Evolutionary conservation across 805 yeast genomes (phyloP), one percentile per base, ranked within the genome.

Genomic region (Osmozyma mogii): DNA sequence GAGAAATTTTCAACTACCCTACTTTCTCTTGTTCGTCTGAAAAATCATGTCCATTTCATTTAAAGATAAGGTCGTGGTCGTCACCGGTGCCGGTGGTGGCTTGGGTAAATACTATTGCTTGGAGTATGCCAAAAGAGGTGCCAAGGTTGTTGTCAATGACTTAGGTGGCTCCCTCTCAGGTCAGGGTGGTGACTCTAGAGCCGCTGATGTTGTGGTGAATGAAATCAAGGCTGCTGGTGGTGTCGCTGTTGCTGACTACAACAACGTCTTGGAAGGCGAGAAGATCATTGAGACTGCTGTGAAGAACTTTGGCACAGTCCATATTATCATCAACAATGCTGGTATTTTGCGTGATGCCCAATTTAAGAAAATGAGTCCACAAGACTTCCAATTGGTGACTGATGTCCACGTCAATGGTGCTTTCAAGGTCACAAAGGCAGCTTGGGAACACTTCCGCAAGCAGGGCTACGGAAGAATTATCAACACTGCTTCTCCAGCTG

Each of bases 61-160:
- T 49, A 80, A 84, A 47, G 85, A 78, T 45, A 79, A 82, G 54
- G 96, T 89, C 25, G 96, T 89, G 19, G 76, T 89, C 34, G 77
- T 89, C 52, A 89, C 96, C 28, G 98, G 98, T 19, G 92, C 96
- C 27, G 98, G 98, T 41, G 97, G 96, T 44, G 98, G 97, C 12
- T 70, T 89, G 25, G 98, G 98, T 15, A 82, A 71, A 47, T 76
- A 76, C 28, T 89, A 89, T 57, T 94, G 96, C 4, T 61, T 85
- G 18, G 85, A 81, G 44, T 89, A 70, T 58, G 97, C 94, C 24
- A 65, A 75, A 35, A 70, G 95, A 43, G 97, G 97, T 20, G 98
- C 96, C 37, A 79, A 80, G 46, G 96, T 89, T 21, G 95, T 89
- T 15, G 95, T 89, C 18, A 89, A 89, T 53, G 98, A 89, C 58